phyloP scores from a whole-genome alignment of 805 yeast genomes.

The Ogataea salicorniae region DNA sequence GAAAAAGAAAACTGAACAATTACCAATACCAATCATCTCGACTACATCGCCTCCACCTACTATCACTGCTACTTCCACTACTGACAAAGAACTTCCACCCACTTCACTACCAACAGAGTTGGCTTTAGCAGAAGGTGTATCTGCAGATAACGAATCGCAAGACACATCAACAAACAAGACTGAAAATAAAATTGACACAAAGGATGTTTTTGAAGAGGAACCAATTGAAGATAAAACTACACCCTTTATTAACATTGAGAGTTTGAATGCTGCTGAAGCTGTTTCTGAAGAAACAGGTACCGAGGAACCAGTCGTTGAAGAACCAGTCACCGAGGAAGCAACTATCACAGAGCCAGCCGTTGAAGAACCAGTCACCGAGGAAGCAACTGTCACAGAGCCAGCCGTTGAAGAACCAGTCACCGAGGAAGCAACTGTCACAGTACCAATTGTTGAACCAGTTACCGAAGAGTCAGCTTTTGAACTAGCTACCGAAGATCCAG shows the following conservation, averaged over 20 bases:
- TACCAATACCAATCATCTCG: not conserved
- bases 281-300: not conserved
- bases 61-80: not conserved
- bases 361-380: not conserved
- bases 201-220: not conserved
- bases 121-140: slow-evolving; percentile 12
- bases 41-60: slow-evolving; percentile 1
- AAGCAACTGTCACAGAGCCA: not conserved
- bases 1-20: slow-evolving; percentile 8
- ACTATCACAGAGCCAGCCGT: slow-evolving; percentile 1
- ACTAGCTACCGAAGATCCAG: slow-evolving; percentile 1
- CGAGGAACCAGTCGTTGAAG: not conserved
- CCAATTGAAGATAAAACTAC: not conserved
- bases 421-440: not conserved
- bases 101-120: slow-evolving; percentile 9
- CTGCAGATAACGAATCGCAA: not conserved
- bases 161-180: no score
- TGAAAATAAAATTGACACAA: not conserved
- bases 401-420: slow-evolving; percentile 1
- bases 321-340: slow-evolving; percentile 2
- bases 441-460: not conserved
- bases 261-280: not conserved
- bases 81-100: slow-evolving; percentile 1
- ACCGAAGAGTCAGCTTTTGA: not conserved
- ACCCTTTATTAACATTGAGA: not conserved